Percentiles rank a stretch among this genome's conserved stretches.
Conservation (phyloP, 1,284 basidiomycete species). For the Pseudozyma flocculosa region DNA sequence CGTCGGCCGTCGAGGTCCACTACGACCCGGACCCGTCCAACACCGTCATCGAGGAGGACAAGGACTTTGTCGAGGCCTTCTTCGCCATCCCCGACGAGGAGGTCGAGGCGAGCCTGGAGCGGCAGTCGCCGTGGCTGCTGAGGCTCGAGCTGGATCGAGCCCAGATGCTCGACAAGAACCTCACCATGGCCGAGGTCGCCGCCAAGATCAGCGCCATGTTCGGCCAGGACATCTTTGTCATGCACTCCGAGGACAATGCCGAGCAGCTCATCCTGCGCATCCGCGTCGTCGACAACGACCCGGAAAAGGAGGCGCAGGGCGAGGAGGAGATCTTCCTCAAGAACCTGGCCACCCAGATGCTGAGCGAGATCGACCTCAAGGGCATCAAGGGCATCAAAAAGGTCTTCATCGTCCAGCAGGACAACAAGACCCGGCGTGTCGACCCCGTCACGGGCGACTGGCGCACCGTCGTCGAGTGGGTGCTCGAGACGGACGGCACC, state of each 20-base stretch:
- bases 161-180: constrained; percentile 95
- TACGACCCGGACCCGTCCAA: constrained; percentile 91
- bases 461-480: constrained; percentile 71
- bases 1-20: constrained; percentile 94
- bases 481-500: constrained; percentile 88
- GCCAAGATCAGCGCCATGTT: constrained; percentile 91
- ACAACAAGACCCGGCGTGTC: constrained; percentile 65
- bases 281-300: constrained; percentile 78
- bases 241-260: constrained; percentile 98
- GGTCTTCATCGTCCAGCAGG: constrained; percentile 89
- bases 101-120: constrained; percentile 82
- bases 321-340: constrained; percentile 97
- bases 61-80: constrained; percentile 96
- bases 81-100: constrained; percentile 99
- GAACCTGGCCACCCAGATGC: constrained; percentile 91
- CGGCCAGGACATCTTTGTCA: constrained; percentile 94
- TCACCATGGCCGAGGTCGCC: constrained; percentile 94
- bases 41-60: constrained; percentile 94
- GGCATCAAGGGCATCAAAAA: constrained; percentile 88
- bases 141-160: constrained; percentile 94
- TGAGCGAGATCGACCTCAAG: constrained; percentile 86
- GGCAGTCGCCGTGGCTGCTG: constrained; percentile 94
- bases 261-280: constrained; percentile 97
- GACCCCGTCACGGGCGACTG: constrained; percentile 52
- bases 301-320: constrained; percentile 86